Evolutionary conservation across 768 basidiomycete genomes (phyloP), one percentile per base, ranked within the genome.

Genomic region (Lenzites betulinus): DNA sequence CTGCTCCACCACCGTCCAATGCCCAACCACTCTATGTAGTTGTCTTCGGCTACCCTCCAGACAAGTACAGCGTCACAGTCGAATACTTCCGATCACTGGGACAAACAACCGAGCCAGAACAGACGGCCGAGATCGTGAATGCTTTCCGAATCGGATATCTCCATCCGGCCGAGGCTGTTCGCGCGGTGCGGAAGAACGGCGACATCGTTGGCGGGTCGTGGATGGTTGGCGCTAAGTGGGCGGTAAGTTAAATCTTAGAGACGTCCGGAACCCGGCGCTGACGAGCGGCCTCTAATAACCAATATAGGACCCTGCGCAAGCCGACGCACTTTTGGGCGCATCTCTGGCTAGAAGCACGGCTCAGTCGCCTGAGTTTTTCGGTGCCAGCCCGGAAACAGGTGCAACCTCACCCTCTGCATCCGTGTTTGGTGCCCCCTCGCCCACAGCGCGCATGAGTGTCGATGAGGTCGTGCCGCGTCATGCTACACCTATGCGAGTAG

Each of bases 161-260:
- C 42, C 84, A 89, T 61, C 76, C 84, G 8, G 86, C 83, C 23
- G 90, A 93, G 58, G 93, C 92, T 0, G 73, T 90, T 63, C 79
- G 93, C 12, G 91, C 92, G 2, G 84, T 93, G 16, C 78, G 90
- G 51, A 89, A 89, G 74, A 95, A 88, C 64, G 93, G 93, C 2
- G 92, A 95, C 51, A 74, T 94, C 1, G 69, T 95, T 22, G 76
- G 81, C 12, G 89, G 89, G 4, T 81, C 79, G 49, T 91, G 84
- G 80, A 95, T 95, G 92, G 77, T 95, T 36, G 93, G 93, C 13
- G 86, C 84, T 42, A 93, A 93, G 72, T 92, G 88, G 87, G 89
- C 89, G 26, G 92, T 93, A 70, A 61, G 90, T 84, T 20, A 41
- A 39, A 50, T 33, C n/a, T n/a, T 54, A 9, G 63, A 28, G 56